A percentile compares a stretch with the other conserved stretches of the same genome.
phyloP scores from a whole-genome alignment of 306 rosid species.

The Malus sieversii region DNA sequence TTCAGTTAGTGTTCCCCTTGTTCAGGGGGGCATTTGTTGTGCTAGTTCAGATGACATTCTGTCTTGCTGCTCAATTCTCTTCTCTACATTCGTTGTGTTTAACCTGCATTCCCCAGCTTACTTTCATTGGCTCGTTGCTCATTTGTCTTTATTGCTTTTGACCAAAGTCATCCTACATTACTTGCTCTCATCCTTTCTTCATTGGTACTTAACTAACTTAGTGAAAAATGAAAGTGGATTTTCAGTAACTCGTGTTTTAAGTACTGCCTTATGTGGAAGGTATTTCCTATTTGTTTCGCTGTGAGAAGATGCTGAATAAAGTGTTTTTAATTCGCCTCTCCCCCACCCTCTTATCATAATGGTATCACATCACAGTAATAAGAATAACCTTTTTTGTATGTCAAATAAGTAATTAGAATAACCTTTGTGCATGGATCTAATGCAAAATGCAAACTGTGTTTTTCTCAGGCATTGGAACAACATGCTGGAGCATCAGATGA shows the following conservation, averaged over 20 bases:
- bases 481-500: slow-evolving; percentile 58
- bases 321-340: not conserved
- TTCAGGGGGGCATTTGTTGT: no score
- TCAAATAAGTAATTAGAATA: not conserved
- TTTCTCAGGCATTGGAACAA: slow-evolving; percentile 45
- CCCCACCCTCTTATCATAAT: not conserved
- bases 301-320: not conserved
- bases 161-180: no score
- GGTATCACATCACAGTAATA: not conserved
- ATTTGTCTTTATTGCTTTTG: no score
- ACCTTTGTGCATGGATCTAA: slow-evolving; percentile 3
- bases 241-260: not conserved
- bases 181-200: no score
- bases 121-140: no score
- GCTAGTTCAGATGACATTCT: no score
- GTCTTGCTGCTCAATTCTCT: no score
- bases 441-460: slow-evolving; percentile 22
- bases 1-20: no score
- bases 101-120: no score
- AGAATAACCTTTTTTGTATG: not conserved
- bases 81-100: no score
- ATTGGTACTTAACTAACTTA: no score
- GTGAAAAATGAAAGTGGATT: not conserved
- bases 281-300: slow-evolving; percentile 15
- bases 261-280: not conserved